phyloP scores from a whole-genome alignment of 2,329 filamentous ascomycete species.

The Blastomyces silverae region DNA sequence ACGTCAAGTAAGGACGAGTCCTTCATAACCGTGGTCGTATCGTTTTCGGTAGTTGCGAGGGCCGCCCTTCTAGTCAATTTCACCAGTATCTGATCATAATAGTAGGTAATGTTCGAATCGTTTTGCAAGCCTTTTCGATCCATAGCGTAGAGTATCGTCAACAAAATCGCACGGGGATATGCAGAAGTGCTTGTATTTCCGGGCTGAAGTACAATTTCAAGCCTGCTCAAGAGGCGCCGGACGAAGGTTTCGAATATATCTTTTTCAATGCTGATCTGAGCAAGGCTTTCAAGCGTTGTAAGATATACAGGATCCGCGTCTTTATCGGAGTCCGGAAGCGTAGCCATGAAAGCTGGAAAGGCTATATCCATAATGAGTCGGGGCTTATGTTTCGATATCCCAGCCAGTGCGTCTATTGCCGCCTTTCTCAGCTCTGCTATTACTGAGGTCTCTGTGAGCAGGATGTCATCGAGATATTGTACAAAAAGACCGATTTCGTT shows the following conservation, averaged over 20 bases:
- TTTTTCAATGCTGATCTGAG: constrained; percentile 56
- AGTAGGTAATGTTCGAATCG: constrained; percentile 40
- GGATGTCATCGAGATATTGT: constrained; percentile 54
- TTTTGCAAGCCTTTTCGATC: constrained; percentile 44
- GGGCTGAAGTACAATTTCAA: constrained; percentile 50
- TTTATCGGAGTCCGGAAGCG: constrained; percentile 53
- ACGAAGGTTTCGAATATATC: constrained; percentile 59
- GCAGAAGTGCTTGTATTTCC: constrained; percentile 40
- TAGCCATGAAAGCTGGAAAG: constrained; percentile 59
- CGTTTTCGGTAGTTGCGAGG: constrained; percentile 31
- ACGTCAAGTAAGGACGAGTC: constrained; percentile 53
- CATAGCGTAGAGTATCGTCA: constrained; percentile 57
- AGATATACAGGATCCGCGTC: constrained; percentile 44
- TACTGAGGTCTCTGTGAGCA: constrained; percentile 53
- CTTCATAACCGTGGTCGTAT: constrained; percentile 37
- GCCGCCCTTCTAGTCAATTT: constrained; percentile 38
- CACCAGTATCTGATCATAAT: constrained; percentile 48
- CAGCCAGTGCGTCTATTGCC: constrained; percentile 53
- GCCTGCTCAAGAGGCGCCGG: constrained; percentile 56
- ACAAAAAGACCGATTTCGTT: constrained; percentile 49
- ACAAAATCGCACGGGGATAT: constrained; percentile 55
- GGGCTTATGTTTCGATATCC: constrained; percentile 57
- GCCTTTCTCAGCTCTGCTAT: constrained; percentile 53
- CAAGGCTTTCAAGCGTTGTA: constrained; percentile 55
- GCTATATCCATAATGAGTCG: constrained; percentile 57